Base-by-base conservation (phyloP, 495 filamentous ascomycete species). In the Penicillium silybi region DNA sequence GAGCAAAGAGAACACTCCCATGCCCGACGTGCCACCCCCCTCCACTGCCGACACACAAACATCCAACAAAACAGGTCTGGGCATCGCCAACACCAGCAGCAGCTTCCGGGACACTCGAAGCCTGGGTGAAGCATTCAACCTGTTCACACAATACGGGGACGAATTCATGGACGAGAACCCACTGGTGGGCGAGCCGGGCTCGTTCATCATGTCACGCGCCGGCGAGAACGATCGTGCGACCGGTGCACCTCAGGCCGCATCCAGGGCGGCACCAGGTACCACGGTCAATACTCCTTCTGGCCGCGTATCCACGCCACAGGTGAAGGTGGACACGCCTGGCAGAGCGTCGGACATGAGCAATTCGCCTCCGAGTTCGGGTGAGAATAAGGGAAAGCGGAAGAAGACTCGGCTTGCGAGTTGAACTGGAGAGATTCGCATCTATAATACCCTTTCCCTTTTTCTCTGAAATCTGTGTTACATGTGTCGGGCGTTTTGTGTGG, bases 161-260 rank as follows among this genome's bases (percentile, higher is more conserved):
- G 92, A 97, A 46, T 95, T 82, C 67, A 90, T 93, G 83, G 90
- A 98, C 67, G 90, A 96, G 65, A 93, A 85, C 57, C 90, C 90
- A 2, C 80, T 96, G 42, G 82, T 86, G 1, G 92, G 92, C 41
- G 85, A 88, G 58, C 92, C 92, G 0, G 91, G 92, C 18, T 82
- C 84, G n/a, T 95, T 96, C 69, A 85, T 87, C 47, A 75, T 95
- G 44, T 82, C 82, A 10, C 84, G 71, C 38, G 48, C 62, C 3
- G 70, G 74, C 23, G 53, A 61, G 13, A 54, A 54, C 13, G 56
- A 61, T 41, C 54, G 51, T 10, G 48, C 57, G 16, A 37, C 44
- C 17, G 48, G 58, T 15, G 46, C 54, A 44, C 41, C 50, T 39
- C 47, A 59, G 35, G 15, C 41, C 32, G 48, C 54, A 7, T 20